Evolutionary conservation across 768 basidiomycete species (phyloP).

Genomic region (Agrocybe pediades): DNA sequence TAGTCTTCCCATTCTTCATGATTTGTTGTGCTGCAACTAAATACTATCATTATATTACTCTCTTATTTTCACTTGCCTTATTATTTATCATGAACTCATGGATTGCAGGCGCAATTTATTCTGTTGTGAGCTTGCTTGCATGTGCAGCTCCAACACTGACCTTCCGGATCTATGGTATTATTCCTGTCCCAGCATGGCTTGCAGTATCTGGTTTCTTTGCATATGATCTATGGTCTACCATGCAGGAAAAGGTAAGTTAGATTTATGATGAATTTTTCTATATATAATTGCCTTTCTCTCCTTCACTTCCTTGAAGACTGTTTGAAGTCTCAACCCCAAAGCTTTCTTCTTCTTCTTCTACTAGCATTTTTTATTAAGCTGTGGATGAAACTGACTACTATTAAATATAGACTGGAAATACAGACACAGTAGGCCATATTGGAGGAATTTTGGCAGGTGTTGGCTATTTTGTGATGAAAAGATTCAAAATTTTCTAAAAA

Average conservation of each 20-base stretch:
- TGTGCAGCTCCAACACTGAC: conserved; percentile 65
- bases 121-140: conserved; percentile 71
- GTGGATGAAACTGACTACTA: not conserved
- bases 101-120: conserved; percentile 66
- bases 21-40: too few relatives aligned
- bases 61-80: too few relatives aligned
- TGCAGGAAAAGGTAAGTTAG: conserved; percentile 37
- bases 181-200: conserved; percentile 81
- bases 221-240: conserved; percentile 55
- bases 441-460: conserved; percentile 66
- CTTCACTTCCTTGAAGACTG: not conserved
- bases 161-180: conserved; percentile 73
- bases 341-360: too few relatives aligned
- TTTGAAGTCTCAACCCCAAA: too few relatives aligned
- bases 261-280: not conserved
- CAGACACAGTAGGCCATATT: conserved; percentile 69
- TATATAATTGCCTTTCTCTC: not conserved
- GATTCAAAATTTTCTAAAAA: conserved; percentile 33
- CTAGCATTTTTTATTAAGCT: not conserved
- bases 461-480: conserved; percentile 49
- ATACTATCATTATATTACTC: too few relatives aligned
- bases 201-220: conserved; percentile 67
- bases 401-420: conserved; percentile 44
- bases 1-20: conserved; percentile 16
- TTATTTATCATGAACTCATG: not conserved